These are phyloP conservation scores for Pyrenophora graminea DNA, from an alignment of 2,329 filamentous ascomycete genomes.

Conservation along the genomic window DNA sequence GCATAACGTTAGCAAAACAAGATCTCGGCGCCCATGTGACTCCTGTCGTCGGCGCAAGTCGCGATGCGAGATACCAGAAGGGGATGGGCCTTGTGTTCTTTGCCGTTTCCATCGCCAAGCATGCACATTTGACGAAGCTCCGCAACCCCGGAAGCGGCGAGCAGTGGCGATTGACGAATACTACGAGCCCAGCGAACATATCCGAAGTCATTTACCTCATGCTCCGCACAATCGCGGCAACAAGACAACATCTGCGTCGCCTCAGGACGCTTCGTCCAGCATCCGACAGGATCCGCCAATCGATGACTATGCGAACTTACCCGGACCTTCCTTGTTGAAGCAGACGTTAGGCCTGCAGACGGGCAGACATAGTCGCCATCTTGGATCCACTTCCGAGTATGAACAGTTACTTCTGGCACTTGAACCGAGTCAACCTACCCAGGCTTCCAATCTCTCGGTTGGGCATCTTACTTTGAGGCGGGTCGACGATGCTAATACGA, in stretches of 20 bases:
- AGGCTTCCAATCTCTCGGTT: conserved; percentile 10
- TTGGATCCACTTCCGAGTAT: conserved; percentile 38
- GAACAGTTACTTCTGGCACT: conserved; percentile 34
- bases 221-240: neutral
- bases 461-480: conserved; percentile 27
- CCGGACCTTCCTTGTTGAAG: conserved; percentile 42
- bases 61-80: conserved; percentile 70
- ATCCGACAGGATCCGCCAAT: conserved; percentile 34
- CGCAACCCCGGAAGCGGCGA: conserved; percentile 71
- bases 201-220: neutral
- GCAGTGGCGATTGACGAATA: conserved; percentile 12
- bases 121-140: conserved; percentile 70
- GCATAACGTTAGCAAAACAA: conserved; percentile 14
- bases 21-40: conserved; percentile 62
- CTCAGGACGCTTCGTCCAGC: conserved; percentile 12
- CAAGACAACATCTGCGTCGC: conserved; percentile 8
- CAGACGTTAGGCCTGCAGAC: conserved; percentile 43
- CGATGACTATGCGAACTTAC: conserved; percentile 41
- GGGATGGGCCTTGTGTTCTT: conserved; percentile 65
- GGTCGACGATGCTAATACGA: conserved; percentile 27
- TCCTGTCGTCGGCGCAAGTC: conserved; percentile 67
- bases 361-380: conserved; percentile 33
- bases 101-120: conserved; percentile 69
- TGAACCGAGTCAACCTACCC: conserved; percentile 14
- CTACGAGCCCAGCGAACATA: conserved; percentile 6